Evolutionary conservation across 495 filamentous ascomycete genomes (phyloP).

Genomic region (Amniculicola lignicola): DNA sequence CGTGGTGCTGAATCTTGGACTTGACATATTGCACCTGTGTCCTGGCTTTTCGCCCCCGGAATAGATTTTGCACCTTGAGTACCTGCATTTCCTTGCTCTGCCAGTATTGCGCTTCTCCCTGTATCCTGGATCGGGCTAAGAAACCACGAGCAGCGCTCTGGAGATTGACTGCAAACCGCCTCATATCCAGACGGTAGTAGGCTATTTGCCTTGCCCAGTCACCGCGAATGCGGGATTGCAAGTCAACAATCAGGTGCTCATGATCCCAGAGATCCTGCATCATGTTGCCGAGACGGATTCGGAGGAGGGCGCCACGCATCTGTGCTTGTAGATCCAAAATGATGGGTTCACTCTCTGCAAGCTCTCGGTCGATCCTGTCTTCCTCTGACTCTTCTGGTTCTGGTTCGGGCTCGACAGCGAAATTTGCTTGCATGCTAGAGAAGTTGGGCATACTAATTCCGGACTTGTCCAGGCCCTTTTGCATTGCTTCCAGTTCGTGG

Average conservation of each 20-base stretch:
- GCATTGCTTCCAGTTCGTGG: conserved; percentile 92
- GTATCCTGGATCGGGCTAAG: conserved; percentile 63
- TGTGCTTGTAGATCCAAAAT: conserved; percentile 83
- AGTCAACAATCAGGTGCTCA: conserved; percentile 70
- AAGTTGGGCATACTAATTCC: conserved; percentile 97
- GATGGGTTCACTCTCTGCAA: conserved; percentile 66
- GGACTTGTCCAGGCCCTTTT: conserved; percentile 92
- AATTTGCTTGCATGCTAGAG: conserved; percentile 91
- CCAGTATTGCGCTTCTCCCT: conserved; percentile 62
- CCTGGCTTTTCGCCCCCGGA: conserved; percentile 73
- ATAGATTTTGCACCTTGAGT: conserved; percentile 75
- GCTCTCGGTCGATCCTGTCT: conserved; percentile 79
- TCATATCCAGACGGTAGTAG: conserved; percentile 76
- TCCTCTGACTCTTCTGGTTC: conserved; percentile 82
- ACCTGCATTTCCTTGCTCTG: conserved; percentile 68
- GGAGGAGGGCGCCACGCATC: conserved; percentile 73
- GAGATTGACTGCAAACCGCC: conserved; percentile 66
- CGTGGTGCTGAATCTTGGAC: conserved; percentile 57
- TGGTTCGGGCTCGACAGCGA: conserved; percentile 67
- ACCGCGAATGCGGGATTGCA: conserved; percentile 82
- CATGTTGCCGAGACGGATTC: conserved; percentile 70
- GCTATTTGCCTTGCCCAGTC: conserved; percentile 73
- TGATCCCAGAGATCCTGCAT: conserved; percentile 93
- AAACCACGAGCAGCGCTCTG: conserved; percentile 81
- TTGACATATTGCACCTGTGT: conserved; percentile 62